Conservation (phyloP, 306 rosid genomes). For the Begonia fuchsioides region DNA sequence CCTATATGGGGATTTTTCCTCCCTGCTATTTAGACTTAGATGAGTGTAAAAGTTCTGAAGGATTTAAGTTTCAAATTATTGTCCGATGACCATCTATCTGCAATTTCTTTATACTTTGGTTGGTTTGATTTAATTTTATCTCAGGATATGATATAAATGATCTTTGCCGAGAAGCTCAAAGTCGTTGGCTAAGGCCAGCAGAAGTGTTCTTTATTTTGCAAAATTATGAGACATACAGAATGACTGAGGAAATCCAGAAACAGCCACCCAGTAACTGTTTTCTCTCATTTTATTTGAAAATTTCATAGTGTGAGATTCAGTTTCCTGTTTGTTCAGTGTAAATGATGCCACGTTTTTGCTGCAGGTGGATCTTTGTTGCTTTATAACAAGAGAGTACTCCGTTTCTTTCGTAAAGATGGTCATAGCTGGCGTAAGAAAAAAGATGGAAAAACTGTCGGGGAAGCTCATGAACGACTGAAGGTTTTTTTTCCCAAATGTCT, state of each 20-base stretch:
- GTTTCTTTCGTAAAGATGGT: constrained; percentile 93
- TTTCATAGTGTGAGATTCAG: too few species aligned
- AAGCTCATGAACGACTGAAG: constrained; percentile 97
- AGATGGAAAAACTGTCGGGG: constrained; percentile 79
- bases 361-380: constrained; percentile 81
- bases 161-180: constrained; percentile 62
- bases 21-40: too few species aligned
- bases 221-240: constrained; percentile 53
- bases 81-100: too few species aligned
- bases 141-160: constrained; percentile 50
- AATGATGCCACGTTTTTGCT: constrained; percentile 7
- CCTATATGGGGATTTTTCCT: too few species aligned
- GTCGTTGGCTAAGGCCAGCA: constrained; percentile 86
- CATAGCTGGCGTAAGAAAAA: constrained; percentile 88
- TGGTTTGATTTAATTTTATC: constrained; percentile 8
- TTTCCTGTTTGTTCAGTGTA: background rate
- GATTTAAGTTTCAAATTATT: too few species aligned
- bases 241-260: constrained; percentile 41
- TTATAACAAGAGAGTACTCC: constrained; percentile 74
- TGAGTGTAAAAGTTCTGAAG: too few species aligned
- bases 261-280: constrained; percentile 45
- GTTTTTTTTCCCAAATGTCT: constrained; percentile 13
- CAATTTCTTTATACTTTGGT: too few species aligned
- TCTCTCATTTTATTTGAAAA: too few species aligned
- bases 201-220: constrained; percentile 69